Percentiles rank a stretch among this genome's conserved stretches.
phyloP scores from a whole-genome alignment of 257 asterid species.

The Scutellaria barbata region DNA sequence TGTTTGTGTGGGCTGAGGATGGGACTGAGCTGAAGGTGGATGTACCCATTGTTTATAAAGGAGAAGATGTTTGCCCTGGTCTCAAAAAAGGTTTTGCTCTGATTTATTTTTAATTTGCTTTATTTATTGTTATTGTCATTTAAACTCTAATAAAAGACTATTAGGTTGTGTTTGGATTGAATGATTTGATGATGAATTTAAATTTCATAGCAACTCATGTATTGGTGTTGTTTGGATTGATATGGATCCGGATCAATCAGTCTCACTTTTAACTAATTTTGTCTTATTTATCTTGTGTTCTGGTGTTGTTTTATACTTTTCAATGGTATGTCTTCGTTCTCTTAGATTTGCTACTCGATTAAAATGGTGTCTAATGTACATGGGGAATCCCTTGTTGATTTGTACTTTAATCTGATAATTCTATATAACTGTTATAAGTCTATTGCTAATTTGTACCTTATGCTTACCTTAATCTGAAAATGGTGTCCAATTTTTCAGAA shows the following conservation, averaged over 20 bases:
- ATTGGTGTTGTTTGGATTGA: too few species aligned
- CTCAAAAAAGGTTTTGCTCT: constrained; percentile 74
- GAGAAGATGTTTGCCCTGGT: constrained; percentile 89
- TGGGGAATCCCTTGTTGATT: too few species aligned
- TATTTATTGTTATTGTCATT: too few species aligned
- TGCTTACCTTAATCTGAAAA: background rate
- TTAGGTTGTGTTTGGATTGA: background rate
- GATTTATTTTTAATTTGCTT: background rate
- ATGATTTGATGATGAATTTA: too few species aligned
- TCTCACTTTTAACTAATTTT: background rate
- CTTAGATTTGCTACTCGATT: too few species aligned
- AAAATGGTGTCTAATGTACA: too few species aligned
- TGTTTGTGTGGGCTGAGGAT: constrained; percentile 95
- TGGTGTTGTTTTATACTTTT: background rate
- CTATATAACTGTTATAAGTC: too few species aligned
- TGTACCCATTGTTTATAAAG: constrained; percentile 80
- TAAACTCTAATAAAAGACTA: background rate
- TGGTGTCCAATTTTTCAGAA: constrained; percentile 24
- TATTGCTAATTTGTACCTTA: background rate
- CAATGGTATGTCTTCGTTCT: too few species aligned
- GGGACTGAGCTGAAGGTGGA: constrained; percentile 78
- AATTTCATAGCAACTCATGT: too few species aligned
- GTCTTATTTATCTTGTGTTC: too few species aligned
- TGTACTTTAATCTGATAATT: too few species aligned
- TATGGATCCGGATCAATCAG: too few species aligned